Evolutionary conservation across 2,329 filamentous ascomycete genomes (phyloP).

Genomic region (Paracamarosporium sp.): DNA sequence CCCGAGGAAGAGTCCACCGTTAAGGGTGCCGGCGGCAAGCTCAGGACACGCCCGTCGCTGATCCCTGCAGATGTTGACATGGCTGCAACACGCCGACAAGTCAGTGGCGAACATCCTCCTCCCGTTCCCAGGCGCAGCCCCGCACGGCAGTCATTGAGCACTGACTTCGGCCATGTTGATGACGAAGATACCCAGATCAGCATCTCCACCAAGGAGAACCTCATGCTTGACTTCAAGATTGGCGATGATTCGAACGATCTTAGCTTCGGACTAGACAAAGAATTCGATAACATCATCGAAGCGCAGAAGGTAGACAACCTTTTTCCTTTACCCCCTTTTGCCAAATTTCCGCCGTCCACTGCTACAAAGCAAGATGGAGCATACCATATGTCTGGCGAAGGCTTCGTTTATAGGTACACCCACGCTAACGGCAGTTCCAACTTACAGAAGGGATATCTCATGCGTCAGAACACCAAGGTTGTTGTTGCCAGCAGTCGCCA

Average conservation of each 20-base stretch:
- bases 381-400: constrained; percentile 35
- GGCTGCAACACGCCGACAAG: constrained; percentile 83
- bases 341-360: constrained; percentile 34
- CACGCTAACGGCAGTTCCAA: constrained; percentile 55
- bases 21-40: constrained; percentile 81
- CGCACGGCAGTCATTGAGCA: constrained; percentile 44
- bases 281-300: constrained; percentile 95
- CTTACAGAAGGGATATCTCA: constrained; percentile 94
- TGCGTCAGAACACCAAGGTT: constrained; percentile 98
- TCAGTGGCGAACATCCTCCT: constrained; percentile 74
- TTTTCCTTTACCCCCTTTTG: constrained; percentile 44
- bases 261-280: constrained; percentile 84
- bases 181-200: constrained; percentile 39
- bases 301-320: constrained; percentile 85
- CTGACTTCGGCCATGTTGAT: constrained; percentile 41
- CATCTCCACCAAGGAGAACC: constrained; percentile 39
- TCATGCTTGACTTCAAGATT: constrained; percentile 79
- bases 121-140: constrained; percentile 47
- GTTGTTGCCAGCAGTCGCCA: constrained; percentile 82
- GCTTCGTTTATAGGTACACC: constrained; percentile 37
- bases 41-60: constrained; percentile 88
- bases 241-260: constrained; percentile 74
- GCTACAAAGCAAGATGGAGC: constrained; percentile 26
- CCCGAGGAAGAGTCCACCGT: constrained; percentile 88
- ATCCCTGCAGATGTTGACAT: constrained; percentile 87